Conservation (phyloP, 176 grass and related monocot genomes). For the Oryza brachyantha region DNA sequence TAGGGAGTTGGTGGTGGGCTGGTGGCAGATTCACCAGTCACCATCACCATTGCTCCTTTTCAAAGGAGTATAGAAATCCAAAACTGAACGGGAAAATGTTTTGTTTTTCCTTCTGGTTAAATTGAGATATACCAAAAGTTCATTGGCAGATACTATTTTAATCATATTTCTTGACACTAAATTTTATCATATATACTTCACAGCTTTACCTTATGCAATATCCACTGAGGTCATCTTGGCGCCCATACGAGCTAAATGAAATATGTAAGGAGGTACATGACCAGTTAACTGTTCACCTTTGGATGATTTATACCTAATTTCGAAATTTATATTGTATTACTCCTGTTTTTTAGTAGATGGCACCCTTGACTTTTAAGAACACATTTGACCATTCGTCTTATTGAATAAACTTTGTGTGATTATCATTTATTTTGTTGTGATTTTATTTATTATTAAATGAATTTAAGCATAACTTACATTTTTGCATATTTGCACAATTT, state of each 20-base stretch:
- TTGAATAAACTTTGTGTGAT: no score
- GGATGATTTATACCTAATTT: slow-evolving; percentile 6
- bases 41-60: no score
- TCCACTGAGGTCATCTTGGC: slow-evolving; percentile 83
- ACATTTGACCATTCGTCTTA: no score
- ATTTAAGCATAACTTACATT: no score
- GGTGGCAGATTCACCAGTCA: no score
- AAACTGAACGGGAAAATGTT: background rate
- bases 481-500: no score
- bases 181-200: slow-evolving; percentile 34
- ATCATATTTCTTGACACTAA: background rate
- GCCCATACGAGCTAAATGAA: slow-evolving; percentile 68
- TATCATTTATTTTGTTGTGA: no score
- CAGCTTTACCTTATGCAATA: slow-evolving; percentile 95
- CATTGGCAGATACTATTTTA: background rate
- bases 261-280: slow-evolving; percentile 77
- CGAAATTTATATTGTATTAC: background rate
- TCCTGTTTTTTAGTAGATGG: no score
- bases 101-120: background rate
- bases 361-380: no score
- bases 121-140: background rate
- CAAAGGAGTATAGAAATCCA: no score
- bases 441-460: no score
- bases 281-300: background rate
- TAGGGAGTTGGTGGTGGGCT: no score